Conservation (phyloP, 2,329 filamentous ascomycete species). For the Penicillium sp. region DNA sequence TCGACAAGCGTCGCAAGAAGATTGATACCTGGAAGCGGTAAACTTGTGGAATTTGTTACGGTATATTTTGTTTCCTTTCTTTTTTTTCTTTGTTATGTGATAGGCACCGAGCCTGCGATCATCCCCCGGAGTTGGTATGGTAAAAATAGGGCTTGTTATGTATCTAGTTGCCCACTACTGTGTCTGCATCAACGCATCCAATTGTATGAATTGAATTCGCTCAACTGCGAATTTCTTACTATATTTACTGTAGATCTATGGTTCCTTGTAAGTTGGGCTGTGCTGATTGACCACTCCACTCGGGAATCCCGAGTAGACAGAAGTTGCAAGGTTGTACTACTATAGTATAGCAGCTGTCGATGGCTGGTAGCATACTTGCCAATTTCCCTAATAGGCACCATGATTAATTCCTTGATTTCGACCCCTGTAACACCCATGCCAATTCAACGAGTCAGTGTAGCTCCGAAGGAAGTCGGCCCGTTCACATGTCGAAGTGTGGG, state of each 20-base stretch:
- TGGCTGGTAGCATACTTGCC: not conserved
- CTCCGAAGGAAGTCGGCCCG: not conserved
- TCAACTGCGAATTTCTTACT: not conserved
- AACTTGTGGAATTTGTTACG: not conserved
- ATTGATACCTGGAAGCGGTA: conserved; percentile 51
- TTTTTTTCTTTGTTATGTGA: not conserved
- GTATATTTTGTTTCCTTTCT: not conserved
- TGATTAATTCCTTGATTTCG: not conserved
- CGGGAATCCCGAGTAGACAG: conserved; percentile 3
- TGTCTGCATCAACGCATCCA: conserved; percentile 2
- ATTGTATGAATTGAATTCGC: conserved; percentile 5
- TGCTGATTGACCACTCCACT: not conserved
- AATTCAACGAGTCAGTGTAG: too few species aligned
- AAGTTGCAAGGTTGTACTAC: not conserved
- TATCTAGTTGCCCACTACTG: conserved; percentile 5
- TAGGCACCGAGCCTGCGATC: conserved; percentile 5
- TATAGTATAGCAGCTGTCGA: not conserved
- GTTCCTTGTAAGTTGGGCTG: not conserved
- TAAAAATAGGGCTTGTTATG: not conserved
- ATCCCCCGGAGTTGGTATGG: conserved; percentile 19
- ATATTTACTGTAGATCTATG: not conserved
- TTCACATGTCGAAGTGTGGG: conserved; percentile 20
- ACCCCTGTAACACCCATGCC: not conserved
- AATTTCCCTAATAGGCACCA: not conserved
- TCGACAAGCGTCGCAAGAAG: conserved; percentile 54